Conservation (phyloP, 2,329 filamentous ascomycete species). For the Capronia americana region DNA sequence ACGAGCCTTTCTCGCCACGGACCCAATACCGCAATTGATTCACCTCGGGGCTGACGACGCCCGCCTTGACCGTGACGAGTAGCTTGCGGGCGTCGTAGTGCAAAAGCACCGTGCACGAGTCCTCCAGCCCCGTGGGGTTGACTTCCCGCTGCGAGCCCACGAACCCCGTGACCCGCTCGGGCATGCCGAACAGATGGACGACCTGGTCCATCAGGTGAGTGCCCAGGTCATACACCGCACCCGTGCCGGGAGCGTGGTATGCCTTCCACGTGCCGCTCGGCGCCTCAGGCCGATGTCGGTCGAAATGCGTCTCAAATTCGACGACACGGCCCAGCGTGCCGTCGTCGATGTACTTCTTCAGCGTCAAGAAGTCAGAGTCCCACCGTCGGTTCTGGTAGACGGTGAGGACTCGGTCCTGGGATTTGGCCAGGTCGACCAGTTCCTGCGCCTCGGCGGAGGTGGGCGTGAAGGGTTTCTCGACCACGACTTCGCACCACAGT, state of each 20-base stretch:
- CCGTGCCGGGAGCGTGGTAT: conserved; percentile 68
- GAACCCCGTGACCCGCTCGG: conserved; percentile 69
- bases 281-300: conserved; percentile 69
- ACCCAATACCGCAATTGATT: conserved; percentile 79
- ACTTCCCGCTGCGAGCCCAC: conserved; percentile 70
- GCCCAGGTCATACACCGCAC: conserved; percentile 75
- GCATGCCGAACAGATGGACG: conserved; percentile 72
- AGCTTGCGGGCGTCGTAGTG: conserved; percentile 61
- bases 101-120: conserved; percentile 67
- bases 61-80: conserved; percentile 72
- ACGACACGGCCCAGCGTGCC: conserved; percentile 72
- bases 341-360: conserved; percentile 66
- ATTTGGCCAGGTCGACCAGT: conserved; percentile 63
- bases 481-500: conserved; percentile 61
- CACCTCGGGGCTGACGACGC: conserved; percentile 70
- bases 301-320: conserved; percentile 82
- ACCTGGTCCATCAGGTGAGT: conserved; percentile 79
- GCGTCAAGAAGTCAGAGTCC: conserved; percentile 77
- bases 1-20: conserved; percentile 74
- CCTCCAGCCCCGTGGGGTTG: conserved; percentile 57
- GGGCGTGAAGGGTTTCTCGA: conserved; percentile 83
- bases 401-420: conserved; percentile 61
- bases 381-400: conserved; percentile 81
- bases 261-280: conserved; percentile 71
- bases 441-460: conserved; percentile 70